These are phyloP conservation scores for Hygrocybe punicea DNA, from an alignment of 768 basidiomycete species.

Conservation along the genomic window DNA sequence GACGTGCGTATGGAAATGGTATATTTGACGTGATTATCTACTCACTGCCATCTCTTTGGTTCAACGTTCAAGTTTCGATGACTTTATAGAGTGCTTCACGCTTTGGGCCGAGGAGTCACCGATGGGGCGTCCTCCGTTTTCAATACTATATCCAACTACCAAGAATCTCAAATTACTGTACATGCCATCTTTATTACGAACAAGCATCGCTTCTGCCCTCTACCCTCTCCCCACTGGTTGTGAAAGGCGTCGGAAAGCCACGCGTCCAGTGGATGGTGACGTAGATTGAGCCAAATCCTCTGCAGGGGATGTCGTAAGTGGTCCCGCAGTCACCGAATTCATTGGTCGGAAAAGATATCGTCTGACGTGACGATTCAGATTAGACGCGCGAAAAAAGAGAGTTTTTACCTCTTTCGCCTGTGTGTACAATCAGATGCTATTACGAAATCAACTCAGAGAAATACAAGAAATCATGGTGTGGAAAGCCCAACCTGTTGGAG, in stretches of 20 bases:
- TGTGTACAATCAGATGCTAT: conserved; percentile 80
- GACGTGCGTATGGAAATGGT: conserved; percentile 45
- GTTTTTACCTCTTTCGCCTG: conserved; percentile 70
- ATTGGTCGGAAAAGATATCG: conserved; percentile 65
- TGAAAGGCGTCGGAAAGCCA: too few species aligned
- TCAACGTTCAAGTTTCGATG: conserved; percentile 48
- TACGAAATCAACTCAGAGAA: conserved; percentile 4
- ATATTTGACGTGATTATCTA: neutral
- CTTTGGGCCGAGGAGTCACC: conserved; percentile 64
- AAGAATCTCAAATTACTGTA: conserved; percentile 60
- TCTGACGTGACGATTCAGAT: conserved; percentile 73
- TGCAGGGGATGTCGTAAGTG: conserved; percentile 1
- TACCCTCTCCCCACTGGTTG: too few species aligned
- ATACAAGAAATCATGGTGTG: neutral
- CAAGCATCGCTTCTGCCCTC: neutral
- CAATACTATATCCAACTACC: conserved; percentile 66
- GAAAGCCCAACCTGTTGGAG: conserved; percentile 59
- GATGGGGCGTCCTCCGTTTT: conserved; percentile 58
- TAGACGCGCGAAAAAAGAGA: conserved; percentile 44
- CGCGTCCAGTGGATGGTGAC: neutral
- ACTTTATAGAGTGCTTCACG: conserved; percentile 64
- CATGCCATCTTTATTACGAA: conserved; percentile 21
- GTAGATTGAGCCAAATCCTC: neutral
- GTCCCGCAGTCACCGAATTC: conserved; percentile 36
- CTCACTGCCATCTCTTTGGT: neutral